A percentile compares a stretch with the other conserved stretches of the same genome.
Conservation (phyloP, 768 basidiomycete genomes). For the Boletus rufocinnamomeus region DNA sequence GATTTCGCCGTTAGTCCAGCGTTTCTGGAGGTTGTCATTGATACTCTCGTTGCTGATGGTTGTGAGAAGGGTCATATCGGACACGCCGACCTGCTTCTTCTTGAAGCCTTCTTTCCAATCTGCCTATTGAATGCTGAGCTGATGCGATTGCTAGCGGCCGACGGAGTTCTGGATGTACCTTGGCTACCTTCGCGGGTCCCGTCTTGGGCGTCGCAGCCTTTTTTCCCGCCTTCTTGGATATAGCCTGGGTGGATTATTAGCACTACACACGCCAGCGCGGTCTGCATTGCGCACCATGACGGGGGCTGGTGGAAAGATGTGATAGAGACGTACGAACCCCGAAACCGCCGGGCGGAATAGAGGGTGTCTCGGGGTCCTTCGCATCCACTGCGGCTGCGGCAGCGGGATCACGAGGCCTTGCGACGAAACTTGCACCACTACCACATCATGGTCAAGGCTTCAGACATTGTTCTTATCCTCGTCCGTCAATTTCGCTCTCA, state of each 20-base stretch:
- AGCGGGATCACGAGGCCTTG: neutral
- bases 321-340: constrained; percentile 13
- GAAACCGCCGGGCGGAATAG: constrained; percentile 6
- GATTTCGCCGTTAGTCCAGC: constrained; percentile 94
- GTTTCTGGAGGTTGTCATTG: constrained; percentile 97
- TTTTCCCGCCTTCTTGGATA: constrained; percentile 90
- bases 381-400: constrained; percentile 19
- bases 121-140: constrained; percentile 54
- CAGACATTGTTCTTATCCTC: constrained; percentile 79
- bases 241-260: constrained; percentile 51
- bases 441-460: constrained; percentile 50
- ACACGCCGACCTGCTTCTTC: constrained; percentile 98
- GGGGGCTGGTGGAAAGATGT: constrained; percentile 9
- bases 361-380: constrained; percentile 24
- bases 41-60: constrained; percentile 97
- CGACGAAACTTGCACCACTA: neutral
- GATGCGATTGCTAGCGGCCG: constrained; percentile 7
- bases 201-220: constrained; percentile 69
- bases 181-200: constrained; percentile 65
- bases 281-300: constrained; percentile 24
- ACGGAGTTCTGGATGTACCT: constrained; percentile 49
- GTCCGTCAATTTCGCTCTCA: constrained; percentile 40
- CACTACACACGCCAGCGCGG: neutral
- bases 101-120: constrained; percentile 99
- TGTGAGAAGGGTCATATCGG: constrained; percentile 96